phyloP scores from a whole-genome alignment of 805 yeast species.

The Zygosaccharomyces kombuchaensis region DNA sequence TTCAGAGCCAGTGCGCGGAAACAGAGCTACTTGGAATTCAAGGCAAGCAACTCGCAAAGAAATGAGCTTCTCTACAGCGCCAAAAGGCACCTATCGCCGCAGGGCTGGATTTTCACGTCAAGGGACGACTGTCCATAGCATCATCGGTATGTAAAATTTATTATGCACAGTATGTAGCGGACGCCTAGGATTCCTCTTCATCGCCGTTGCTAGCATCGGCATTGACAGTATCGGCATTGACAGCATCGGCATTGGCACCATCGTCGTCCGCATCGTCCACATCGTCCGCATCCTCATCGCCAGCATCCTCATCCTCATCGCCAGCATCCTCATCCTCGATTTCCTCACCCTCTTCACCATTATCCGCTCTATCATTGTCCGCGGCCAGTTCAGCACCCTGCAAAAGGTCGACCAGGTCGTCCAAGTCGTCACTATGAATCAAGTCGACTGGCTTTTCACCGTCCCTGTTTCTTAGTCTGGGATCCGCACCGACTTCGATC shows the following conservation, averaged over 20 bases:
- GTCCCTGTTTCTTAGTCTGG: conserved; percentile 52
- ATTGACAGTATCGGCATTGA: conserved; percentile 18
- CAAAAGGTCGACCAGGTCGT: conserved; percentile 55
- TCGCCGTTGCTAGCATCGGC: neutral
- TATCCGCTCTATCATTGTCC: conserved; percentile 34
- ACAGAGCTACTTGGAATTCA: conserved; percentile 34
- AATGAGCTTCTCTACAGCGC: conserved; percentile 30
- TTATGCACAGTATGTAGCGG: neutral
- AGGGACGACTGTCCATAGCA: conserved; percentile 40
- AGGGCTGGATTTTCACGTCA: conserved; percentile 45
- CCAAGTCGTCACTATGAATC: conserved; percentile 49
- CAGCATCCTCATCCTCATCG: conserved; percentile 22
- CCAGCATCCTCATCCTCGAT: conserved; percentile 34
- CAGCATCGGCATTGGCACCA: conserved; percentile 31
- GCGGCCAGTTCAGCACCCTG: conserved; percentile 82
- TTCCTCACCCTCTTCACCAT: conserved; percentile 37
- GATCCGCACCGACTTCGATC: conserved; percentile 89
- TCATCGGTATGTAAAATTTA: neutral
- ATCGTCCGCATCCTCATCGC: neutral
- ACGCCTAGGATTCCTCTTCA: neutral
- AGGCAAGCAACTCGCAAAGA: conserved; percentile 30
- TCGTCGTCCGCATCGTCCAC: neutral
- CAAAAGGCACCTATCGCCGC: conserved; percentile 30
- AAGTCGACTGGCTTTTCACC: conserved; percentile 76
- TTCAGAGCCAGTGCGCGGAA: conserved; percentile 3